Conservation (phyloP, 2,329 filamentous ascomycete genomes). For the Cordyceps cicadae region DNA sequence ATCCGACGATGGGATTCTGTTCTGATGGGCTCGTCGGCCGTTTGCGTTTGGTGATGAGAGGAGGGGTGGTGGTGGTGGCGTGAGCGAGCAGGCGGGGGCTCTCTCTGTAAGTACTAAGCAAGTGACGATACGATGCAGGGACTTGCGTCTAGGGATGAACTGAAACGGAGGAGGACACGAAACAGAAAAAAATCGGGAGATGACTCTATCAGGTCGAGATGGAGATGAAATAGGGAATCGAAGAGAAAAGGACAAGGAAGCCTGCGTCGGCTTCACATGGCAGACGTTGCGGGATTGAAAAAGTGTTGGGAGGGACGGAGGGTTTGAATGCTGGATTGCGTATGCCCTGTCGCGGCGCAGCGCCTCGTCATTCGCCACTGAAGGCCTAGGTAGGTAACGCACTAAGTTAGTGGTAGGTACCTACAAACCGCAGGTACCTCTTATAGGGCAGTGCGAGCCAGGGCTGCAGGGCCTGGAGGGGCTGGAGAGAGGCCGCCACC, state of each 20-base stretch:
- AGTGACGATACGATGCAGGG: too few species aligned
- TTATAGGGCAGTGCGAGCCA: too few species aligned
- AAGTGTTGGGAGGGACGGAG: not conserved
- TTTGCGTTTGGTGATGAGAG: not conserved
- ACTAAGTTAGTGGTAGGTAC: too few species aligned
- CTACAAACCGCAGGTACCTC: too few species aligned
- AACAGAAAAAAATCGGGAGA: not conserved
- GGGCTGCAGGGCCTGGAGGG: too few species aligned
- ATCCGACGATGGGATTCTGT: not conserved
- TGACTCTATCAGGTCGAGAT: not conserved
- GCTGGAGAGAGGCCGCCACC: too few species aligned
- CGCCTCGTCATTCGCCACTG: conserved; percentile 4
- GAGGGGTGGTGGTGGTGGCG: not conserved
- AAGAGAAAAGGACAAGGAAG: not conserved
- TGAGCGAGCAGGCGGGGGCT: not conserved
- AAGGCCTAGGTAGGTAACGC: too few species aligned
- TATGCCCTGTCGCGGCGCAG: conserved; percentile 11
- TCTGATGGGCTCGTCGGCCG: not conserved
- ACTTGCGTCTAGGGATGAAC: not conserved
- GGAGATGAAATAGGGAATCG: not conserved
- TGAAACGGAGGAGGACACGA: not conserved
- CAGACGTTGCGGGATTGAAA: not conserved
- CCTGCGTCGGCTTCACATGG: conserved; percentile 7
- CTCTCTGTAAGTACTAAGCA: too few species aligned
- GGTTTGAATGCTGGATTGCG: conserved; percentile 9